Evolutionary conservation across 192 early-diverging fungal species (phyloP), one percentile per base, ranked within the genome.

Genomic region (Backusella luteola): DNA sequence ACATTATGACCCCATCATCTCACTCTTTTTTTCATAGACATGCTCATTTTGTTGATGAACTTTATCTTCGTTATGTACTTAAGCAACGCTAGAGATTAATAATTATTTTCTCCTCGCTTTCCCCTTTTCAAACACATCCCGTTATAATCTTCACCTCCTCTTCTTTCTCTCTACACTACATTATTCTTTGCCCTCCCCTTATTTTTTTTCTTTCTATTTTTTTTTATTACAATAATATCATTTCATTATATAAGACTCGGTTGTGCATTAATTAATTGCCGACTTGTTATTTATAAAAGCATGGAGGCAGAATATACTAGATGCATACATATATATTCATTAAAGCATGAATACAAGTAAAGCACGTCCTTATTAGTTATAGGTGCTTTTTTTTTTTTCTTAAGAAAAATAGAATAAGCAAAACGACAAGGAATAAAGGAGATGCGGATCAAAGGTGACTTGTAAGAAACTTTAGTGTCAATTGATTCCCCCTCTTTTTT

Each of bases 1-100:
- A 41, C 4, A 34, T 14, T 68, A 34, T 67, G 4, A 15, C 21
- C 11, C 29, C 39, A 19, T 26, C 21, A 32, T 35, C 17, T 34
- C 29, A 32, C 15, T 34, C 0, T 15, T 21, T 5, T 69, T 52
- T 69, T n/a, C 14, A 36, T 6, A 88, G 87, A 67, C 87, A 88
- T 74, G 79, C 81, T 36, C 88, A 89, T 59, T 89, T 89, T 76
- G 81, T 85, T 23, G 88, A 87, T 56, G 88, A 89, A 38, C 80
- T 89, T 8, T 89, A 84, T 67, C 76, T 89, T 36, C 81, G 88
- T 23, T 89, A 89, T 73, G 84, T 83, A 69, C 75, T 84, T 29
- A 74, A 81, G 21, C 67, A 69, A 46, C 66, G 73, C 19, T 69
- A 78, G 42, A 36, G 8, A 73, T 36, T 56, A n/a, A 56, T 63